A percentile compares a stretch with the other conserved stretches of the same genome.
phyloP scores from a whole-genome alignment of 192 early-diverging fungal genomes.

The Lunasporangiospora selenospora region DNA sequence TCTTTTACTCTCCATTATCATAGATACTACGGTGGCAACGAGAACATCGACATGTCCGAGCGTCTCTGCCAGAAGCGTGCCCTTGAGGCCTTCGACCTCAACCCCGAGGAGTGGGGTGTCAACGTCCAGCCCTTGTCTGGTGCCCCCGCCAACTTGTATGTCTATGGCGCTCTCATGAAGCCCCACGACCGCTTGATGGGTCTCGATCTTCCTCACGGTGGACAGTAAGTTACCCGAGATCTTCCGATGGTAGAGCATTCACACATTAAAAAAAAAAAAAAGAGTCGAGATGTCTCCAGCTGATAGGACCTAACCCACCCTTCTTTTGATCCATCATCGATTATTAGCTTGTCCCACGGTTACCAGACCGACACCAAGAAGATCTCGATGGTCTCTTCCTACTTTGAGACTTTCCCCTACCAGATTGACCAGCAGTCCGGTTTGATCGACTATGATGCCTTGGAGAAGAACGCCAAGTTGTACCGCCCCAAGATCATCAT shows the following conservation, averaged over 20 bases:
- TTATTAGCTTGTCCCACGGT: conserved; percentile 89
- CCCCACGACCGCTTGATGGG: conserved; percentile 99
- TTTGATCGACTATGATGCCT: conserved; percentile 90
- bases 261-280: neutral
- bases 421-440: conserved; percentile 90
- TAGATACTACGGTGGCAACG: conserved; percentile 99
- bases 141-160: conserved; percentile 98
- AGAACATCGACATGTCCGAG: conserved; percentile 97
- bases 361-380: conserved; percentile 98
- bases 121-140: conserved; percentile 97
- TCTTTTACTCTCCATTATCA: neutral
- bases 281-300: no score
- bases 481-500: conserved; percentile 98
- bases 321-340: neutral
- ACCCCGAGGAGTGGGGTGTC: conserved; percentile 91
- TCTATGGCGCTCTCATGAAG: conserved; percentile 93
- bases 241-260: neutral
- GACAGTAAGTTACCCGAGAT: conserved; percentile 73
- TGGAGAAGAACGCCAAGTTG: conserved; percentile 78
- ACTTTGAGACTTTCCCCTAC: conserved; percentile 98
- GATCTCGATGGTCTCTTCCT: conserved; percentile 92
- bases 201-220: conserved; percentile 96
- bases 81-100: conserved; percentile 89
- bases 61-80: conserved; percentile 93
- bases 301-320: neutral